Conservation (phyloP, 768 basidiomycete genomes). For the Polyporus arcularius region DNA sequence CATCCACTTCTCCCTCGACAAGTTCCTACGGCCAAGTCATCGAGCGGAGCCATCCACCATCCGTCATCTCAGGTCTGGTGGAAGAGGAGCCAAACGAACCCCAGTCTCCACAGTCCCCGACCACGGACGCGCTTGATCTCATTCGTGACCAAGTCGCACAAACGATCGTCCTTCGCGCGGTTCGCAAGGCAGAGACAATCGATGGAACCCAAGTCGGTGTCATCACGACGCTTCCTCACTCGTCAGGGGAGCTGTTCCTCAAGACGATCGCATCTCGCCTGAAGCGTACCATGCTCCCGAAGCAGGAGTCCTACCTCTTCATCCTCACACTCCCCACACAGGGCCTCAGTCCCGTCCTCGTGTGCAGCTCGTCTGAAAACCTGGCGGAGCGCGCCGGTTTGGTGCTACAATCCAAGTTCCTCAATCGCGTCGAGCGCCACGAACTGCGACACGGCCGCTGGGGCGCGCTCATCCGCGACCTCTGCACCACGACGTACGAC, state of each 20-base stretch:
- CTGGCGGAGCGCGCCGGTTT: conserved; percentile 69
- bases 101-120: conserved; percentile 31
- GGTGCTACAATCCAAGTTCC: conserved; percentile 66
- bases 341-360: conserved; percentile 45
- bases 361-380: conserved; percentile 56
- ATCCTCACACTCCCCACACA: conserved; percentile 10
- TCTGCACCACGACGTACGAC: conserved; percentile 60
- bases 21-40: conserved; percentile 13
- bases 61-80: not conserved
- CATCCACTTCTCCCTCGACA: not conserved
- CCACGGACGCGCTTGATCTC: conserved; percentile 44
- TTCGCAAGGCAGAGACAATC: conserved; percentile 48
- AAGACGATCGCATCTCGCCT: conserved; percentile 53
- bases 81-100: not conserved
- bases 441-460: conserved; percentile 38
- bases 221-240: conserved; percentile 57
- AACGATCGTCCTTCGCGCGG: conserved; percentile 54
- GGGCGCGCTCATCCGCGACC: conserved; percentile 52
- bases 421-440: conserved; percentile 51
- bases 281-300: conserved; percentile 37
- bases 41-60: not conserved
- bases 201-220: conserved; percentile 64
- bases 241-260: conserved; percentile 58
- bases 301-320: conserved; percentile 16
- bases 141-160: conserved; percentile 61